Base-by-base conservation (phyloP, 176 grass and related monocot genomes). In the Carex pumila region DNA sequence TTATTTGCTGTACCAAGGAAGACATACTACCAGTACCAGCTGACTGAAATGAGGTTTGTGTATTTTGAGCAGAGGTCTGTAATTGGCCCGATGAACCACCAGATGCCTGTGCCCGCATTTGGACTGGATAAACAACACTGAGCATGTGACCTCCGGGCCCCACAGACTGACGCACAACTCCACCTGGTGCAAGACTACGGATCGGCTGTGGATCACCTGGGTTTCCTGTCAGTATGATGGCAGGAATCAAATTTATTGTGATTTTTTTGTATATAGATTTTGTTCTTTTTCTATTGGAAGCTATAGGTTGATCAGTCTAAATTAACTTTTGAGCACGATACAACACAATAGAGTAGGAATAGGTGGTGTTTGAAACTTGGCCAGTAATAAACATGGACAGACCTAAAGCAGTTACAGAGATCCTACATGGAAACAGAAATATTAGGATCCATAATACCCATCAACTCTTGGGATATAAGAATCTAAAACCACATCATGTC, bases 51-150 rank as follows among this genome's bases (percentile, higher is more conserved):
- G 73, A 57, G 52, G 15, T 78, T 78, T 78, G 73, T 87, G 87
- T 86, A 85, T 79, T 83, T 83, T 92, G 89, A 82, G 89, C 34
- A 19, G 74, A 57, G 80, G 84, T 88, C 49, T 77, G 89, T 63
- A 92, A 86, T 74, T 82, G 83, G 55, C 61, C 81, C 82, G 37
- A 63, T 79, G 73, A 88, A 81, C 3, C 81, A 53, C 39, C 66
- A 55, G 85, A 85, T 81, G 64, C 85, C 67, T 90, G 95, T 69
- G 89, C 83, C 47, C 89, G 88, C 79, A 92, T 64, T 87, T 95
- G 91, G 73, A 95, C 89, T 77, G 95, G 95, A 50, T 93, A 86
- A 30, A 95, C 34, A 85, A 95, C 92, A 88, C 88, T 89, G 43
- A 98, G 79, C 13, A 92, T 80, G 50, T 90, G 85, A 87, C 85